phyloP scores from a whole-genome alignment of 148 eudicot species.

The Linanthus parryae region DNA sequence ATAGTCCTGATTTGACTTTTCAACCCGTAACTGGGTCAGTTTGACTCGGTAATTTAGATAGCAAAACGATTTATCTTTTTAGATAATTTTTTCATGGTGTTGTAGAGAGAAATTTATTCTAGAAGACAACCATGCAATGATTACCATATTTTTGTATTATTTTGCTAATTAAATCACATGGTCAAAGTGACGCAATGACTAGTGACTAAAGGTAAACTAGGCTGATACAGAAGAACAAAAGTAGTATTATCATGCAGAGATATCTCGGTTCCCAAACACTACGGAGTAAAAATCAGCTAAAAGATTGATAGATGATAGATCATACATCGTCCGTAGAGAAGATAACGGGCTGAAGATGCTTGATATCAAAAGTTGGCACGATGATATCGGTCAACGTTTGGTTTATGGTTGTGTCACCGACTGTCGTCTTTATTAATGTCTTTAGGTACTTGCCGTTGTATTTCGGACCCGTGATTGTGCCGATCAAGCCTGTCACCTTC shows the following conservation, averaged over 20 bases:
- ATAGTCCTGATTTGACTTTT: too few relatives aligned
- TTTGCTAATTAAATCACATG: too few relatives aligned
- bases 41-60: too few relatives aligned
- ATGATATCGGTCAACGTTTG: slow-evolving; percentile 31
- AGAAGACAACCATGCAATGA: too few relatives aligned
- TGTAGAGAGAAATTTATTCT: too few relatives aligned
- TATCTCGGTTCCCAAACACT: background rate
- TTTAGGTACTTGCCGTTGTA: slow-evolving; percentile 39
- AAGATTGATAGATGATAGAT: background rate
- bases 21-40: too few relatives aligned
- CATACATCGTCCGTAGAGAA: slow-evolving; percentile 32
- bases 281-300: background rate
- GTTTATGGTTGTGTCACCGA: slow-evolving; percentile 22
- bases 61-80: background rate
- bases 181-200: too few relatives aligned
- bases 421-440: slow-evolving; percentile 4
- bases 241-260: background rate
- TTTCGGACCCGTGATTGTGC: slow-evolving; percentile 19
- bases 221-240: too few relatives aligned
- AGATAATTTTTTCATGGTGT: background rate
- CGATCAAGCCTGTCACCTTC: slow-evolving; percentile 5
- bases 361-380: slow-evolving; percentile 37
- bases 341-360: slow-evolving; percentile 33
- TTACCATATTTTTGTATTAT: too few relatives aligned
- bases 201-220: too few relatives aligned